Base-by-base conservation (phyloP, 2,329 filamentous ascomycete genomes). In the Lachnellula cervina region DNA sequence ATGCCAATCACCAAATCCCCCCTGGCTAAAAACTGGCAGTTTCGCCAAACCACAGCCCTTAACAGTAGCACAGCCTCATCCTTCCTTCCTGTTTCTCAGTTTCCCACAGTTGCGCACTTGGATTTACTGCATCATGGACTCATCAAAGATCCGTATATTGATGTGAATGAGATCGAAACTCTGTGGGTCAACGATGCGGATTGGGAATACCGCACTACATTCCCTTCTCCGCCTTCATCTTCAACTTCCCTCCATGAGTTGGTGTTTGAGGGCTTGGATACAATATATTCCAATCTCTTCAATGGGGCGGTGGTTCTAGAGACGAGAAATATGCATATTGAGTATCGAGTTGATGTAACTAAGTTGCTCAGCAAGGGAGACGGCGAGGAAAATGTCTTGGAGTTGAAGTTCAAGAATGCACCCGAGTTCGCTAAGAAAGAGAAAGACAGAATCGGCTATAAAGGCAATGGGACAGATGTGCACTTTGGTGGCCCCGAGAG, bases 51-150 rank as follows among this genome's bases (percentile, higher is more conserved):
- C 53, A 72, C 60, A 2, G 71, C 28, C 8, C 49, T 61, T 17
- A 60, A 58, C 38, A 52, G 55, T 19, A 40, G 35, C 14, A 56
- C 55, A 23, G 62, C 62, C 14, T 52, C 51, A n/a, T 38, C 51
- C 6, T 65, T 49, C 21, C 59, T 64, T 4, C 60, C 63, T 2
- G 62, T 64, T 2, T 54, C 64, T 17, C 63, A 66, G 56, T 86
- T 86, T 67, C 83, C 84, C 0, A 86, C 83, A 52, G 83, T 86
- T 51, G 74, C 86, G 25, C 83, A 87, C 66, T 76, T 87, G 19
- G 84, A 87, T 67, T 76, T 87, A 21, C 71, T 86, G 6, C 76
- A 81, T 57, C 79, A 86, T 66, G 72, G 74, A 32, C 70, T 83
- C 52, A 80, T 81, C 49, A 69, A 72, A 5, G 78, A 87, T 64